Evolutionary conservation across 805 yeast species (phyloP).

Genomic region (Kuraishia ogatae): DNA sequence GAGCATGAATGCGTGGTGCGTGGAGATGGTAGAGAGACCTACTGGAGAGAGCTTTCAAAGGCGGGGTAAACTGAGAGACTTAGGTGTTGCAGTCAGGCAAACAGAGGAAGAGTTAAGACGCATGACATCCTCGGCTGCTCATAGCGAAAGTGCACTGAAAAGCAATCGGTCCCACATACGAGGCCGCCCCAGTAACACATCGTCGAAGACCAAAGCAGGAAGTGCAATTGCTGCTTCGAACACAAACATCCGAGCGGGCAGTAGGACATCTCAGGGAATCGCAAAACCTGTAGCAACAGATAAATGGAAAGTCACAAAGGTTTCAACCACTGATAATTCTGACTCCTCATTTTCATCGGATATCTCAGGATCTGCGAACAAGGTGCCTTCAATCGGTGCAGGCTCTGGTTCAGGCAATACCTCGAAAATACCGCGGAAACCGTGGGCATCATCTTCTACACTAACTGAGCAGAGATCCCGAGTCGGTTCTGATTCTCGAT

Average conservation of each 20-base stretch:
- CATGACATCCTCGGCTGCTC: neutral
- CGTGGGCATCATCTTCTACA: neutral
- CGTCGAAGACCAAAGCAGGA: neutral
- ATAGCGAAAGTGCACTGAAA: neutral
- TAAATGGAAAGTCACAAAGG: neutral
- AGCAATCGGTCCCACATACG: neutral
- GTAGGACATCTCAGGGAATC: neutral
- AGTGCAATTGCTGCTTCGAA: neutral
- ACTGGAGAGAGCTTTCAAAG: neutral
- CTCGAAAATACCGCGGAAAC: neutral
- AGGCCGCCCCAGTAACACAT: neutral
- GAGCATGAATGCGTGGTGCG: conserved; percentile 83
- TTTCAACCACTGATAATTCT: neutral
- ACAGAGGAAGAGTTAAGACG: neutral
- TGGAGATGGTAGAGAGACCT: conserved; percentile 44
- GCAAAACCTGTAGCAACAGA: neutral
- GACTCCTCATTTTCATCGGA: neutral
- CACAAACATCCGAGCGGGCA: neutral
- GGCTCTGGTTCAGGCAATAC: neutral
- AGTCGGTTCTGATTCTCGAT: neutral
- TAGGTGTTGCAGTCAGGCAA: neutral
- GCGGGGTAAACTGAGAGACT: neutral
- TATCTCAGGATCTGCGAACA: neutral
- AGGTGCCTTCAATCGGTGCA: no score
- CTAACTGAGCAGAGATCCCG: neutral